phyloP scores from a whole-genome alignment of 1,284 basidiomycete genomes.

The Melampsora larici-populina region DNA sequence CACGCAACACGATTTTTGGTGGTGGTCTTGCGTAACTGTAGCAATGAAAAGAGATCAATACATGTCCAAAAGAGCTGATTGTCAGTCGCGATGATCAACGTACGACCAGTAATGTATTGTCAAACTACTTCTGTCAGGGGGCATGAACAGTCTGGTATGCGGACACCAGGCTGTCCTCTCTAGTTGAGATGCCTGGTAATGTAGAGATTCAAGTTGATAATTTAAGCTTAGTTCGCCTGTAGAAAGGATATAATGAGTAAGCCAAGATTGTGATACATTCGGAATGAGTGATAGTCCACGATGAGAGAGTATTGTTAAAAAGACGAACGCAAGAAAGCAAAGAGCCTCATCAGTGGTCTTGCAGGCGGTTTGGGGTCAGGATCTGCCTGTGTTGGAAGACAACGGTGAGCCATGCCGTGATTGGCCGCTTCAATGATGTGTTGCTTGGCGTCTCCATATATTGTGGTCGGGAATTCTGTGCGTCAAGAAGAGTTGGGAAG shows the following conservation, averaged over 20 bases:
- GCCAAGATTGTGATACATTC: not conserved
- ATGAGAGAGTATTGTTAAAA: not conserved
- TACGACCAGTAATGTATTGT: conserved; percentile 40
- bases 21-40: conserved; percentile 33
- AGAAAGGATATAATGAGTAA: not conserved
- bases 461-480: conserved; percentile 24
- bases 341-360: conserved; percentile 41
- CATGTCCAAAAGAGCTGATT: not conserved
- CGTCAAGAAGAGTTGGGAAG: not conserved
- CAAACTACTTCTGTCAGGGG: conserved; percentile 19
- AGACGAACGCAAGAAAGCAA: conserved; percentile 39
- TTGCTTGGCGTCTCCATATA: conserved; percentile 18
- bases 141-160: conserved; percentile 19
- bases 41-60: not conserved
- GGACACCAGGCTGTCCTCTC: conserved; percentile 33
- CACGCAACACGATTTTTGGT: not conserved
- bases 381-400: conserved; percentile 8
- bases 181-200: conserved; percentile 38
- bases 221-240: conserved; percentile 38
- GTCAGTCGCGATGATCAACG: not conserved
- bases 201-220: conserved; percentile 37
- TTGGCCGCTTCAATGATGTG: conserved; percentile 36
- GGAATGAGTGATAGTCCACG: not conserved
- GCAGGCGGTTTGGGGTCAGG: conserved; percentile 31
- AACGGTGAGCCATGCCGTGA: conserved; percentile 18